phyloP scores from a whole-genome alignment of 192 early-diverging fungal genomes.

The Funneliformis geosporum region DNA sequence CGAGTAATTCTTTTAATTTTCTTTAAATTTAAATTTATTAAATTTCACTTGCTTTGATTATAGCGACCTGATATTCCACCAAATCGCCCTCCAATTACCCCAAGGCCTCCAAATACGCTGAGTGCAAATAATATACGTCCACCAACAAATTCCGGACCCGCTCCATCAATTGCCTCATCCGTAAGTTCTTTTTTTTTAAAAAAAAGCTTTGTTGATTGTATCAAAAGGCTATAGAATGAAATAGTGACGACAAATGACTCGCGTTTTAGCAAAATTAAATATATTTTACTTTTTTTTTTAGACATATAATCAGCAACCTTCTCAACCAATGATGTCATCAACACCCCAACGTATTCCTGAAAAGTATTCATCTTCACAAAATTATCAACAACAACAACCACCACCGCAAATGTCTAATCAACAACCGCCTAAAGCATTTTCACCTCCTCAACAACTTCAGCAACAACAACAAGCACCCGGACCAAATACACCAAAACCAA shows the following conservation, averaged over 20 bases:
- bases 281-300: not conserved
- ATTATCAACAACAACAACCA: constrained; percentile 22
- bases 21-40: not conserved
- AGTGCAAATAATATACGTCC: constrained; percentile 36
- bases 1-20: not conserved
- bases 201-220: no score
- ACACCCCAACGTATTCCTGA: constrained; percentile 13
- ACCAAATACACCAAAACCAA: constrained; percentile 4
- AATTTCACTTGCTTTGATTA: not conserved
- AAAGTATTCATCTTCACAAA: constrained; percentile 13
- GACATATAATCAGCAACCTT: not conserved
- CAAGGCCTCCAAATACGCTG: constrained; percentile 41
- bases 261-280: not conserved
- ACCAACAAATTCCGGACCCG: not conserved
- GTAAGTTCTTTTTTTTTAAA: not conserved
- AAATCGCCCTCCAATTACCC: constrained; percentile 37
- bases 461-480: constrained; percentile 39
- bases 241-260: no score
- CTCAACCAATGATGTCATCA: not conserved
- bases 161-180: not conserved
- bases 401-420: not conserved
- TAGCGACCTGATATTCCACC: constrained; percentile 36
- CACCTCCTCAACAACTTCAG: constrained; percentile 23
- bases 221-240: no score
- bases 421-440: constrained; percentile 24